These are phyloP conservation scores for Cutaneotrichosporon sp. DNA, from an alignment of 1,284 basidiomycete species.

Conservation along the genomic window DNA sequence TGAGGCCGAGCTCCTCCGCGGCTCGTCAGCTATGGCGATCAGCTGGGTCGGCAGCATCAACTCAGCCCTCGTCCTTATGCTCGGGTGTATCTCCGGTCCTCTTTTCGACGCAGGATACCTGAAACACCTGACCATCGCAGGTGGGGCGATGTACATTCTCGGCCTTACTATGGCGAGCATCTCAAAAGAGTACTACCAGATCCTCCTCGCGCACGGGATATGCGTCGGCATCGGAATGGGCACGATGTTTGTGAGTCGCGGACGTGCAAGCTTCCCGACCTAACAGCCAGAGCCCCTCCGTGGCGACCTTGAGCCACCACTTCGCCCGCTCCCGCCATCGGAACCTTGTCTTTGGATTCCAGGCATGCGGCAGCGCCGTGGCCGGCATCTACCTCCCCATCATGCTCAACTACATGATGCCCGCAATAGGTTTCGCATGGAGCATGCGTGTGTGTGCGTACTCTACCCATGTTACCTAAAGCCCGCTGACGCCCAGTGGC, in stretches of 20 bases:
- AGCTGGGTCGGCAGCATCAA: constrained; percentile 72
- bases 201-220: constrained; percentile 28
- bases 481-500: constrained; percentile 25
- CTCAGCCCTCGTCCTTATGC: constrained; percentile 52
- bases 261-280: not conserved
- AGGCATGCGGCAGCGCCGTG: constrained; percentile 32
- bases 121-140: constrained; percentile 50
- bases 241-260: constrained; percentile 46
- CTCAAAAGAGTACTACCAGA: constrained; percentile 58
- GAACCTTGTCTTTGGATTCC: constrained; percentile 36
- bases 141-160: constrained; percentile 52
- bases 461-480: not conserved
- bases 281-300: constrained; percentile 42
- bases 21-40: constrained; percentile 23
- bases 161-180: constrained; percentile 58
- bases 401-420: constrained; percentile 51
- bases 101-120: constrained; percentile 61
- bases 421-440: constrained; percentile 50
- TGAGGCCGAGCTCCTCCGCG: constrained; percentile 14
- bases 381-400: constrained; percentile 55
- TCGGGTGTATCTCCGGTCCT: constrained; percentile 54
- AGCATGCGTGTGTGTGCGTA: constrained; percentile 31
- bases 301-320: constrained; percentile 55
- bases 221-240: constrained; percentile 42
- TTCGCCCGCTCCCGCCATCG: constrained; percentile 43